Evolutionary conservation across 306 rosid genomes (phyloP).

Genomic region (Vigna nakashimae): DNA sequence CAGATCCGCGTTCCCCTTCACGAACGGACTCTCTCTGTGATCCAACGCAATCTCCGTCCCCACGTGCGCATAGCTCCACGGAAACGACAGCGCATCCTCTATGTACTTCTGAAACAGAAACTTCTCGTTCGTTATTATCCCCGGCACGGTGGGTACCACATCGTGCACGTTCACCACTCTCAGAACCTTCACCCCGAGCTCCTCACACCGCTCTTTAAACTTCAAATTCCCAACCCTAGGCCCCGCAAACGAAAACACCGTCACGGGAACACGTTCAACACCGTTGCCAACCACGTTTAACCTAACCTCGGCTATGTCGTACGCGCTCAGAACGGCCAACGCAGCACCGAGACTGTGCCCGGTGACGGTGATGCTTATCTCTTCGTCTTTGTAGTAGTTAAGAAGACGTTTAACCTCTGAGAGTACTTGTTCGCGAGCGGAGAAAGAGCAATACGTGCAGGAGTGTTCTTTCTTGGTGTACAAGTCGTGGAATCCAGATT

Average conservation of each 20-base stretch:
- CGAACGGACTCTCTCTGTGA: constrained; percentile 60
- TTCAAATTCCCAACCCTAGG: constrained; percentile 74
- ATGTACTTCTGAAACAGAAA: constrained; percentile 62
- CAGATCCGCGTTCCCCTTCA: constrained; percentile 54
- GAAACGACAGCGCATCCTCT: constrained; percentile 62
- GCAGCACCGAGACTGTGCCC: constrained; percentile 83
- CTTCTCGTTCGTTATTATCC: constrained; percentile 71
- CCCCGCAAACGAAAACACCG: constrained; percentile 69
- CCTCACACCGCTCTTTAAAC: constrained; percentile 72
- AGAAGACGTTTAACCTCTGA: constrained; percentile 61
- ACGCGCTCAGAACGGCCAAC: constrained; percentile 60
- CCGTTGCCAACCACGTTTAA: constrained; percentile 35
- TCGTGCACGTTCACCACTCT: constrained; percentile 68
- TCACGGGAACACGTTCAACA: constrained; percentile 34
- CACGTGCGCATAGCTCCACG: constrained; percentile 84
- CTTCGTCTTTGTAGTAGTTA: constrained; percentile 56
- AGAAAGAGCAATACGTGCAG: constrained; percentile 59
- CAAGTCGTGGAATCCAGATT: constrained; percentile 68
- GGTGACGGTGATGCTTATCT: constrained; percentile 65
- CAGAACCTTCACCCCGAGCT: constrained; percentile 71
- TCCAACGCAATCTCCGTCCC: constrained; percentile 64
- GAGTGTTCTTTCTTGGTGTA: constrained; percentile 65
- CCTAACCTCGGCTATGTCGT: constrained; percentile 67
- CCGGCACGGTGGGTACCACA: constrained; percentile 69
- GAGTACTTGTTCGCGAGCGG: constrained; percentile 73